phyloP scores from a whole-genome alignment of 2,329 filamentous ascomycete species.

The Ceratocystis colombiana region DNA sequence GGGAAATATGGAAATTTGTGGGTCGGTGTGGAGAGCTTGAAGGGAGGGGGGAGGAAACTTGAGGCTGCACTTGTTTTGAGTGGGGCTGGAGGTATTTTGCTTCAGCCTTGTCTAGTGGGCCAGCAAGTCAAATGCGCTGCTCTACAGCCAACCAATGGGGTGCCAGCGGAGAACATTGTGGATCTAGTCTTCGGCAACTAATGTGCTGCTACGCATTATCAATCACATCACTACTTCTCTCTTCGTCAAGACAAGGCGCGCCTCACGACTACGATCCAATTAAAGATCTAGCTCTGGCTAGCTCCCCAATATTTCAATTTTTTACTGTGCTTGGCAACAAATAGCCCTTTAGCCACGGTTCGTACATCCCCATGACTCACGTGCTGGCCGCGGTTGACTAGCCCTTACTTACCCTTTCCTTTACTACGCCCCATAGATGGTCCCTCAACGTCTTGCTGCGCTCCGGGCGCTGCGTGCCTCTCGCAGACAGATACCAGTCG shows the following conservation, averaged over 20 bases:
- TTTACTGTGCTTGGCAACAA: neutral
- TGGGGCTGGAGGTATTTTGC: neutral
- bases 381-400: neutral
- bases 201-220: too few species aligned
- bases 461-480: slow-evolving; percentile 33
- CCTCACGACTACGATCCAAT: neutral
- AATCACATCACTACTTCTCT: too few species aligned
- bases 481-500: slow-evolving; percentile 39
- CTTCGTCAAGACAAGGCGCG: too few species aligned
- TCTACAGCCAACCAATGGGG: too few species aligned
- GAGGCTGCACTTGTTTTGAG: neutral
- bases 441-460: slow-evolving; percentile 31
- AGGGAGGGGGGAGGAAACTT: neutral
- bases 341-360: neutral
- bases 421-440: slow-evolving; percentile 13
- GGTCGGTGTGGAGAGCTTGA: neutral
- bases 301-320: neutral
- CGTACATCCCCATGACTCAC: neutral
- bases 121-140: too few species aligned
- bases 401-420: neutral
- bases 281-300: neutral
- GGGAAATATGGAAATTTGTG: slow-evolving; percentile 5
- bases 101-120: slow-evolving; percentile 12
- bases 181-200: too few species aligned
- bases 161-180: neutral